Conservation (phyloP, 2,329 filamentous ascomycete genomes). For the Geosmithia morbida region DNA sequence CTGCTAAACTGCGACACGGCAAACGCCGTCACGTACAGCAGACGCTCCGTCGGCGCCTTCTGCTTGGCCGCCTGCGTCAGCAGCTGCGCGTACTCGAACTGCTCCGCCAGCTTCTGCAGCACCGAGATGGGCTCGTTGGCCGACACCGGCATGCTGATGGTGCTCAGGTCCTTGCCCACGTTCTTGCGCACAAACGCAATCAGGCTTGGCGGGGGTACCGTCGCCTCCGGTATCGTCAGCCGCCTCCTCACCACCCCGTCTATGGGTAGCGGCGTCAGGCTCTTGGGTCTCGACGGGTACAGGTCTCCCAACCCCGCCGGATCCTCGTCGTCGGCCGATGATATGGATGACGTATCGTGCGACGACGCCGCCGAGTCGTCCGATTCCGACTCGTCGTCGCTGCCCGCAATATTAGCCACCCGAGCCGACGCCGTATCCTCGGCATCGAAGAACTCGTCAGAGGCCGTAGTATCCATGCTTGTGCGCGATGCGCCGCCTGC, state of each 20-base stretch:
- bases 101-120: constrained; percentile 78
- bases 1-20: constrained; percentile 78
- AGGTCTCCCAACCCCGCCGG: constrained; percentile 45
- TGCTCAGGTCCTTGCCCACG: constrained; percentile 92
- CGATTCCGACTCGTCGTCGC: constrained; percentile 45
- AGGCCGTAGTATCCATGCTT: constrained; percentile 68
- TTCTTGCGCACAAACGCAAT: constrained; percentile 95
- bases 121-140: constrained; percentile 86
- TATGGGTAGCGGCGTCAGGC: constrained; percentile 63
- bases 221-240: constrained; percentile 55
- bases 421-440: constrained; percentile 45
- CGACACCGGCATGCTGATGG: constrained; percentile 94
- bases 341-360: constrained; percentile 42
- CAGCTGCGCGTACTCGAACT: constrained; percentile 78
- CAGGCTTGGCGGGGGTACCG: constrained; percentile 71
- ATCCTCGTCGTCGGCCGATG: constrained; percentile 45
- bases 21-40: constrained; percentile 80
- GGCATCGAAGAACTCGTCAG: constrained; percentile 93
- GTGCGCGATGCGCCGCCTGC: constrained; percentile 29
- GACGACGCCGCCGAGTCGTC: constrained; percentile 38
- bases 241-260: constrained; percentile 50
- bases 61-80: constrained; percentile 61
- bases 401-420: constrained; percentile 57
- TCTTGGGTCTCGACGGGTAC: constrained; percentile 65
- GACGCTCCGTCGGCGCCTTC: constrained; percentile 47